These are phyloP conservation scores for Pyrenochaeta sp. DNA, from an alignment of 2,329 filamentous ascomycete species.

Conservation along the genomic window DNA sequence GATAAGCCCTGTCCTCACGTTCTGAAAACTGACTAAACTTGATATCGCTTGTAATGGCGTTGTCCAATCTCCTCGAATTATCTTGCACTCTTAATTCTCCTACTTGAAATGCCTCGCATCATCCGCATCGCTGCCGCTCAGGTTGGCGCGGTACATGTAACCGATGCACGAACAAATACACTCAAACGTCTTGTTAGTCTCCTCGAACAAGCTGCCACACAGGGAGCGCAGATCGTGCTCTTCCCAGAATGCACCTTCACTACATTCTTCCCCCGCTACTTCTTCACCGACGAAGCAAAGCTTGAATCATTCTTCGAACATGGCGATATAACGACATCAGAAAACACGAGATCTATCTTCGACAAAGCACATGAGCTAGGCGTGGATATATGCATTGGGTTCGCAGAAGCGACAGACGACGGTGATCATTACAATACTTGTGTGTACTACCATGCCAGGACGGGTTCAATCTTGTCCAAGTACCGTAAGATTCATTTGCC, in stretches of 20 bases:
- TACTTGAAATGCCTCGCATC: conserved; percentile 48
- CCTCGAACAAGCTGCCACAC: conserved; percentile 53
- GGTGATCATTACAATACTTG: conserved; percentile 41
- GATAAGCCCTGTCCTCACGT: no score
- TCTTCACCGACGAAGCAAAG: conserved; percentile 54
- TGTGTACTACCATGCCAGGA: conserved; percentile 26
- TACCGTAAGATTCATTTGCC: conserved; percentile 29
- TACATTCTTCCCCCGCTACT: conserved; percentile 62
- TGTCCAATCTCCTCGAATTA: no score
- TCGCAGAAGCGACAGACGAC: conserved; percentile 56
- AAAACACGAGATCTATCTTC: conserved; percentile 57
- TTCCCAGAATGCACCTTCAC: conserved; percentile 63
- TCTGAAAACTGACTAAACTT: no score
- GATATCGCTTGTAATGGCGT: no score
- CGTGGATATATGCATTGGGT: conserved; percentile 62
- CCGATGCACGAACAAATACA: conserved; percentile 49
- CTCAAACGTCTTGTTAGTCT: conserved; percentile 57
- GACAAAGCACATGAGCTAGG: conserved; percentile 54
- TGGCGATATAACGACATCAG: conserved; percentile 48
- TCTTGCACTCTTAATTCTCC: no score
- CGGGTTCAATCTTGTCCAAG: conserved; percentile 24
- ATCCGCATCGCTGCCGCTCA: conserved; percentile 61
- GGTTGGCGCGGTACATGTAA: conserved; percentile 57
- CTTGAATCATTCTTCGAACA: conserved; percentile 60
- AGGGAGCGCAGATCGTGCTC: conserved; percentile 57